Percentiles rank a stretch among this genome's conserved stretches.
Conservation (phyloP, 2,329 filamentous ascomycete species). For the Aspergillus fijiensis region DNA sequence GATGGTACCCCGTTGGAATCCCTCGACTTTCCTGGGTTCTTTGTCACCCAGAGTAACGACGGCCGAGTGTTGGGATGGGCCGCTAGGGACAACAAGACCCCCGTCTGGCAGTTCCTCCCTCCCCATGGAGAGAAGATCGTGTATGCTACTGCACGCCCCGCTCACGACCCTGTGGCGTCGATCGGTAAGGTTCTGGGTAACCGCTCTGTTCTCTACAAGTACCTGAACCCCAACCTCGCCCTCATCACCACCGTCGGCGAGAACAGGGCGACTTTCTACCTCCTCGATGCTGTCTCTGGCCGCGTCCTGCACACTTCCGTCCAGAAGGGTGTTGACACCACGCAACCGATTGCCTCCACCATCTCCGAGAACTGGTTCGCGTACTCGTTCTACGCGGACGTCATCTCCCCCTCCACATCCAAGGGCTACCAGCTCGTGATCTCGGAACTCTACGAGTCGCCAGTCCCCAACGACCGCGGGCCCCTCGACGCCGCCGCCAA, state of each 20-base stretch:
- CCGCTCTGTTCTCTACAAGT: conserved; percentile 94
- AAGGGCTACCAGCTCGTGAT: conserved; percentile 85
- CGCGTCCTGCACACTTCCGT: conserved; percentile 70
- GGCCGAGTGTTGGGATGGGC: conserved; percentile 47
- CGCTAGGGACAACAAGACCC: conserved; percentile 39
- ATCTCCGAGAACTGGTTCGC: conserved; percentile 95
- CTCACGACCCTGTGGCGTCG: conserved; percentile 85
- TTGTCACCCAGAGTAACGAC: conserved; percentile 44
- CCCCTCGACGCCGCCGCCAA: conserved; percentile 68
- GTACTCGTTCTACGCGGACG: conserved; percentile 71
- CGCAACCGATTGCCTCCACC: conserved; percentile 70
- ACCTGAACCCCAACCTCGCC: conserved; percentile 82
- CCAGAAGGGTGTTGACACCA: conserved; percentile 71
- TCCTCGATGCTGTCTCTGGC: conserved; percentile 85
- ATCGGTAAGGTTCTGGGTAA: conserved; percentile 93
- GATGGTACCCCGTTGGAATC: conserved; percentile 37
- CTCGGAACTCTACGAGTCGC: conserved; percentile 87
- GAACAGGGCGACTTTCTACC: conserved; percentile 66
- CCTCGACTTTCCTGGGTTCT: conserved; percentile 33
- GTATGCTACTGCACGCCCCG: conserved; percentile 64
- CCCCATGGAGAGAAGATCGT: conserved; percentile 66
- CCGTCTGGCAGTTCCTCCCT: conserved; percentile 72
- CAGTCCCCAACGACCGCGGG: conserved; percentile 79
- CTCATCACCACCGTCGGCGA: conserved; percentile 70
- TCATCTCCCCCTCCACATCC: conserved; percentile 50